A percentile compares a stretch with the other conserved stretches of the same genome.
Conservation (phyloP, 1,139 yeast genomes). For the Pichia sp. region DNA sequence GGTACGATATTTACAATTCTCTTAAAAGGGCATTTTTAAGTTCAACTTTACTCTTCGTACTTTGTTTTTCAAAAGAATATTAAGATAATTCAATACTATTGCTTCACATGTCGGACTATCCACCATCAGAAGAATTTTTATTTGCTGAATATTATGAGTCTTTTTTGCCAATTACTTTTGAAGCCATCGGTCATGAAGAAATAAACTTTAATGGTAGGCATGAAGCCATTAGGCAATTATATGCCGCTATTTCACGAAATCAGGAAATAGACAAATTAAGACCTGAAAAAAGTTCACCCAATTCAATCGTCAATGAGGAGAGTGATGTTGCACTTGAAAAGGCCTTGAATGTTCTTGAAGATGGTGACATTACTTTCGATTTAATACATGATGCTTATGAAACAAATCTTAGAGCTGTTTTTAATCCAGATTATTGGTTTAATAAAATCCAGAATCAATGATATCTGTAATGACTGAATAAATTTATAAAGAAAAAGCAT, state of each 20-base stretch:
- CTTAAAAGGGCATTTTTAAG: too few relatives aligned
- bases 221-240: not conserved
- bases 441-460: not conserved
- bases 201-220: not conserved
- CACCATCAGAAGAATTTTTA: not conserved
- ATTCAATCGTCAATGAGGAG: too few relatives aligned
- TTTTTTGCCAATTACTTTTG: not conserved
- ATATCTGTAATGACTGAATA: not conserved
- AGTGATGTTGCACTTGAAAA: not conserved
- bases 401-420: not conserved
- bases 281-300: too few relatives aligned
- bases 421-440: conserved; percentile 2
- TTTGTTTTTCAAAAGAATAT: too few relatives aligned
- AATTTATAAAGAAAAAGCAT: not conserved
- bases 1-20: too few relatives aligned
- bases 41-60: too few relatives aligned
- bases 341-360: not conserved
- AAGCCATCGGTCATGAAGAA: not conserved
- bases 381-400: not conserved
- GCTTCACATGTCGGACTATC: not conserved
- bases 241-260: not conserved
- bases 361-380: not conserved
- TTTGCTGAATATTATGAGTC: not conserved
- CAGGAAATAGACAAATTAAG: too few relatives aligned
- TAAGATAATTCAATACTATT: too few relatives aligned